phyloP scores from a whole-genome alignment of 1,284 basidiomycete genomes.

The Jaminaea rosea region DNA sequence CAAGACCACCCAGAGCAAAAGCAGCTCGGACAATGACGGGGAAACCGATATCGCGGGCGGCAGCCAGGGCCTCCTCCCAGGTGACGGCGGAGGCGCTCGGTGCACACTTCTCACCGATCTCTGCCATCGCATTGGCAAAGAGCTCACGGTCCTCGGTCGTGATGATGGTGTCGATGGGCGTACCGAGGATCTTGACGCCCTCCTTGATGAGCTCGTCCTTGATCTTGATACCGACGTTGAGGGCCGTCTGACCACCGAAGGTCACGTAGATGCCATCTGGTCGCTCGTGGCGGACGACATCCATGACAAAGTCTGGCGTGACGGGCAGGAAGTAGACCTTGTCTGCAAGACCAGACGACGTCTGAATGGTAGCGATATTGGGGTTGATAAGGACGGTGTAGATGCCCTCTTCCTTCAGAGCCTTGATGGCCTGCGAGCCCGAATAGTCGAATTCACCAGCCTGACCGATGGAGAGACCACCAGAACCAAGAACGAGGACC shows the following conservation, averaged over 20 bases:
- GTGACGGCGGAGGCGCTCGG: conserved; percentile 66
- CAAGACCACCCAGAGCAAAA: conserved; percentile 88
- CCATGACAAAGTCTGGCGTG: conserved; percentile 91
- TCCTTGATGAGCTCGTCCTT: conserved; percentile 77
- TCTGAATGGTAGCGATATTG: conserved; percentile 99
- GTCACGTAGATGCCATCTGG: conserved; percentile 98
- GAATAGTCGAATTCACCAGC: conserved; percentile 99
- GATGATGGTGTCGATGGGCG: conserved; percentile 94
- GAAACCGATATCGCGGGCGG: conserved; percentile 83
- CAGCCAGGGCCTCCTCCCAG: conserved; percentile 69
- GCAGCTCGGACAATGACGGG: conserved; percentile 95
- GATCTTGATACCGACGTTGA: conserved; percentile 93
- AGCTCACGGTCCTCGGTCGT: conserved; percentile 92
- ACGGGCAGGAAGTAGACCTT: conserved; percentile 99
- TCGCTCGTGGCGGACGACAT: conserved; percentile 95
- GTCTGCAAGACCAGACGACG: conserved; percentile 91
- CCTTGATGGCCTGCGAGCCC: conserved; percentile 97
- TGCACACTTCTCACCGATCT: conserved; percentile 91
- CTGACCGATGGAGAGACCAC: conserved; percentile 93
- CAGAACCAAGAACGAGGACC: conserved; percentile 94
- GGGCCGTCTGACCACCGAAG: conserved; percentile 94
- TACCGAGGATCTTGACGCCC: conserved; percentile 87
- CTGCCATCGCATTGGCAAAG: conserved; percentile 87
- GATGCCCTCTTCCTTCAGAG: conserved; percentile 94
- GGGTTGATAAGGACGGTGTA: conserved; percentile 95